Conservation (phyloP, 1,284 basidiomycete species). For the Golubevia sp. region DNA sequence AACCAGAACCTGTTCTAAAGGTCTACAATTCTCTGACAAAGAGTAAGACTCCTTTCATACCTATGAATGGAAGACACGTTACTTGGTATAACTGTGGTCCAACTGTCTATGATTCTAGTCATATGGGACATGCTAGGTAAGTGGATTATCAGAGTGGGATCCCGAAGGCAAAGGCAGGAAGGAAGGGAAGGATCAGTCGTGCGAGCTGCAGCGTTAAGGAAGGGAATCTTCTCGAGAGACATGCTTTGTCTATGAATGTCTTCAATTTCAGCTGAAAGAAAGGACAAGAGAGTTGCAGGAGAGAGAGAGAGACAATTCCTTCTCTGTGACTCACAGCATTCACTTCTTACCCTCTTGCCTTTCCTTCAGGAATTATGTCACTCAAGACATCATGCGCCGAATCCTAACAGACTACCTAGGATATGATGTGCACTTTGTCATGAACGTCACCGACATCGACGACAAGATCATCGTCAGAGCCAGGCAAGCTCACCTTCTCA, state of each 20-base stretch:
- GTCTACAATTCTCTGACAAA: slow-evolving; percentile 94
- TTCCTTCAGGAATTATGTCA: slow-evolving; percentile 86
- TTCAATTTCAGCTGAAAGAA: no score
- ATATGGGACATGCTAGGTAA: slow-evolving; percentile 98
- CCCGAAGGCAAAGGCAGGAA: no score
- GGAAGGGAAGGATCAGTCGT: no score
- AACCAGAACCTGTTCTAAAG: slow-evolving; percentile 67
- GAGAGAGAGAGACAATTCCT: no score
- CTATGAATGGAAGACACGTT: slow-evolving; percentile 78
- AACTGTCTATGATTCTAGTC: slow-evolving; percentile 98
- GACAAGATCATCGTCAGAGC: slow-evolving; percentile 77
- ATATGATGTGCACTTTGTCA: slow-evolving; percentile 97
- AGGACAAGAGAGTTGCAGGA: no score
- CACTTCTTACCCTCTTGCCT: background rate
- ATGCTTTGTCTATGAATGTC: no score
- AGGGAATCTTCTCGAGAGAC: no score
- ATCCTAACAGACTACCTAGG: slow-evolving; percentile 95
- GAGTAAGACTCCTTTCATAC: slow-evolving; percentile 77
- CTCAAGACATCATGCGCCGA: slow-evolving; percentile 91
- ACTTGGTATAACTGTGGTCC: slow-evolving; percentile 99
- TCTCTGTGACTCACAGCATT: background rate
- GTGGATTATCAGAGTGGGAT: slow-evolving; percentile 17
- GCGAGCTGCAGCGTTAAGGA: no score
- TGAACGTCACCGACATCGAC: slow-evolving; percentile 99
- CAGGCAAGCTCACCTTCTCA: slow-evolving; percentile 34